These are phyloP conservation scores for Colletotrichum sp. DNA, from an alignment of 2,329 filamentous ascomycete genomes.

Conservation along the genomic window DNA sequence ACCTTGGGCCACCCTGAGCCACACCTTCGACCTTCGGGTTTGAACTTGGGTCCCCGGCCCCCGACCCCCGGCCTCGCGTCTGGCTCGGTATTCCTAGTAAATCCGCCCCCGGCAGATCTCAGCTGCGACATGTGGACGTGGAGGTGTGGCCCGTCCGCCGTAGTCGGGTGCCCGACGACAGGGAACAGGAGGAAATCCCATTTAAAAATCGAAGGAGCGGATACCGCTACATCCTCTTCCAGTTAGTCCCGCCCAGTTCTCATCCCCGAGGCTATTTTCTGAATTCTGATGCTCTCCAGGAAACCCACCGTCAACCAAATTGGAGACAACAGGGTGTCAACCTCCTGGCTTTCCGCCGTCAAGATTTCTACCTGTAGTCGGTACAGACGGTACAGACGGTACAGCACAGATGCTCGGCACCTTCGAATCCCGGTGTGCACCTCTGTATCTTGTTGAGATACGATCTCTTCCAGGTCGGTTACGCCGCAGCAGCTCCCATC, in stretches of 20 bases:
- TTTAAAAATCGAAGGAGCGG: slow-evolving; percentile 10
- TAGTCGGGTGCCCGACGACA: slow-evolving; percentile 9
- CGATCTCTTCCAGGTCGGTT: background rate
- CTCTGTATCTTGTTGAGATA: background rate
- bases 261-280: slow-evolving; percentile 3
- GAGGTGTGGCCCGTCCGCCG: slow-evolving; percentile 5
- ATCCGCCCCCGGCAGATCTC: slow-evolving; percentile 17
- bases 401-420: background rate
- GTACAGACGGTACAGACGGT: background rate
- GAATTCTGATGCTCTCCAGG: slow-evolving; percentile 9
- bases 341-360: background rate
- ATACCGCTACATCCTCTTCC: slow-evolving; percentile 2
- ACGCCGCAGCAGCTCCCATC: background rate
- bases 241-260: background rate
- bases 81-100: slow-evolving; percentile 19
- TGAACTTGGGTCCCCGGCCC: background rate
- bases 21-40: background rate
- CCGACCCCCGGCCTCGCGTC: slow-evolving; percentile 4
- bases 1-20: background rate
- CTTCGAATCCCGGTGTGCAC: background rate
- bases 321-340: background rate
- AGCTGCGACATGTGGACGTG: slow-evolving; percentile 3
- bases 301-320: slow-evolving; percentile 2
- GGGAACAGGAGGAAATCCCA: slow-evolving; percentile 10
- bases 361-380: background rate